A percentile compares a stretch with the other conserved stretches of the same genome.
These are phyloP conservation scores for Leishmania mexicana DNA, from an alignment of 208 protist species.

Conservation along the genomic window DNA sequence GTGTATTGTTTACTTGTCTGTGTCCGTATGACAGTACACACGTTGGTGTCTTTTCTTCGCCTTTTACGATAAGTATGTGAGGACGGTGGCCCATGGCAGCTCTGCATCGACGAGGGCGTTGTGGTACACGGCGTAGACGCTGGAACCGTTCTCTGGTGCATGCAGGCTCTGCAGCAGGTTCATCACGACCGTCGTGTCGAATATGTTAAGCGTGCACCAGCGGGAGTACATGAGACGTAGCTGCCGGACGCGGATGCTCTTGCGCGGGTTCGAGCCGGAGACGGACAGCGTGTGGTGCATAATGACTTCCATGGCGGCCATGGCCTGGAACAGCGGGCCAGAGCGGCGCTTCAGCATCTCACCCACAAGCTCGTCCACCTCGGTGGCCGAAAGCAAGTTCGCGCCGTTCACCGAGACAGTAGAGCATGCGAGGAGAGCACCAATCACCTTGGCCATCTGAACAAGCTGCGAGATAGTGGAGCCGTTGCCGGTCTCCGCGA, in stretches of 20 bases:
- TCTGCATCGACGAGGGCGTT: constrained; percentile 43
- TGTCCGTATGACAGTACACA: background rate
- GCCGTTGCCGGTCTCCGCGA: constrained; percentile 42
- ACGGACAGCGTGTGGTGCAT: constrained; percentile 57
- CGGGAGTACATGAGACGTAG: constrained; percentile 57
- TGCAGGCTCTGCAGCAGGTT: constrained; percentile 46
- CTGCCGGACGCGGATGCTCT: constrained; percentile 41
- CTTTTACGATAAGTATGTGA: constrained; percentile 37
- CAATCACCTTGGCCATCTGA: constrained; percentile 69
- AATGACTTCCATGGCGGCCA: constrained; percentile 73
- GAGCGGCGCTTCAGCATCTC: constrained; percentile 43
- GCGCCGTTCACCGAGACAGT: constrained; percentile 32
- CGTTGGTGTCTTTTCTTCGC: background rate
- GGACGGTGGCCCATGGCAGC: constrained; percentile 37
- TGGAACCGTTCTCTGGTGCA: constrained; percentile 17
- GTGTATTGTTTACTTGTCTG: too few relatives aligned
- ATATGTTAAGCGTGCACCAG: constrained; percentile 53
- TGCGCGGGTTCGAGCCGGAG: constrained; percentile 16
- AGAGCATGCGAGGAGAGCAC: constrained; percentile 58
- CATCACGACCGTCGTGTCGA: constrained; percentile 44
- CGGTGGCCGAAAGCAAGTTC: constrained; percentile 35
- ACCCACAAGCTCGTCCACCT: constrained; percentile 51
- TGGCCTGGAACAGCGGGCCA: constrained; percentile 51
- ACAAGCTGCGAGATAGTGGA: constrained; percentile 58
- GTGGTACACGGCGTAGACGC: constrained; percentile 53